Base-by-base conservation (phyloP, 2,329 filamentous ascomycete species). In the Proliferodiscus dingleyae region DNA sequence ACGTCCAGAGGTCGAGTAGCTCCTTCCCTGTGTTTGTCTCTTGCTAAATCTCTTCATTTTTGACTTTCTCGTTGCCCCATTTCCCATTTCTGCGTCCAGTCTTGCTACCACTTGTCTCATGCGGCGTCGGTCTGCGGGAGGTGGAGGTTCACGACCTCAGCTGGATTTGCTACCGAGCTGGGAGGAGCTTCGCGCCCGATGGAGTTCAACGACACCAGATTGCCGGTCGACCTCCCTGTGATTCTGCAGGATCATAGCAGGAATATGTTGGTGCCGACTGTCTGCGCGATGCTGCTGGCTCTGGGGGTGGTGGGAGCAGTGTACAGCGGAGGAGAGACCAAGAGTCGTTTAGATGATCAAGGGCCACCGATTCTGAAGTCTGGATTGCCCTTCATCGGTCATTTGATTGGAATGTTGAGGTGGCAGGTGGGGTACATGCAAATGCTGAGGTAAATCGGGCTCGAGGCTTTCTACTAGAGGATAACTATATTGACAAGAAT, bases 321-420 rank as follows among this genome's bases (percentile, higher is more conserved):
- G 6, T 47, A 44, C 23, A 53, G 40, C 15, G 46, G 34, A 29
- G 33, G 28, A 23, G 42, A 46, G 10, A 16, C 43, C 15, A 47
- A 33, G 18, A 43, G 21, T 13, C n/a, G 8, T 23, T 4, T 5
- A 18, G 39, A 50, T 16, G 42, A 39, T 23, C 40, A 36, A 38
- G 72, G 75, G 46, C 72, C 73, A 7, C 69, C 70, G 3, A 46
- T 67, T 0, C 22, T 73, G 19, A 64, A 64, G 19, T 61, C 68
- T 0, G 60, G 36, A 13, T 61, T 75, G 26, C 72, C 72, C 0
- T 59, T 69, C 23, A 51, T 75, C 32, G 72, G 72, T 2, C 72
- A 75, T 50, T 61, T 73, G 16, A 55, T 75, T 22, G 67, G 68
- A 7, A 61, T 74, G 52, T 50, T 72, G 30, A 53, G 59, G 36